These are phyloP conservation scores for Erodium trifolium DNA, from an alignment of 441 rosid genomes.

Conservation along the genomic window DNA sequence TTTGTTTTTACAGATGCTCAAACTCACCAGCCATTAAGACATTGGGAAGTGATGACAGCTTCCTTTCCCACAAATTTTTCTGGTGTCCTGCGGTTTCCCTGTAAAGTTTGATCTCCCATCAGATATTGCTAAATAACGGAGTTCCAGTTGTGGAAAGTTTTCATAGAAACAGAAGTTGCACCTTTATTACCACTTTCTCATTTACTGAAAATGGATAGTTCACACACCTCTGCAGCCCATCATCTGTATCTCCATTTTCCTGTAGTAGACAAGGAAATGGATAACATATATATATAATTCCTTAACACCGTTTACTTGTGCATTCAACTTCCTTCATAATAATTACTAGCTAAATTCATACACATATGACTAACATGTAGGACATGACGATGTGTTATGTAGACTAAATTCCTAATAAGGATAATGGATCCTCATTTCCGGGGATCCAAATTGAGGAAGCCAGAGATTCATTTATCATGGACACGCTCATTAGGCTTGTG, in stretches of 20 bases:
- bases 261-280: slow-evolving; percentile 22
- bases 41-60: slow-evolving; percentile 87
- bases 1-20: neutral
- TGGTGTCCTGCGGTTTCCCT: slow-evolving; percentile 92
- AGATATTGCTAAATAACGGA: slow-evolving; percentile 14
- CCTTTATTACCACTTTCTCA: slow-evolving; percentile 92
- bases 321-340: neutral
- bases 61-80: slow-evolving; percentile 94
- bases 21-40: slow-evolving; percentile 96
- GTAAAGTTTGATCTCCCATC: slow-evolving; percentile 23
- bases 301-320: neutral
- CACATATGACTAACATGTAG: neutral
- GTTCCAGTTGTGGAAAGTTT: slow-evolving; percentile 7
- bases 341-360: neutral
- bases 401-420: too few species aligned
- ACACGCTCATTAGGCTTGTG: too few species aligned
- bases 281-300: neutral
- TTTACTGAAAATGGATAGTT: slow-evolving; percentile 85
- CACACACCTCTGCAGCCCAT: slow-evolving; percentile 58
- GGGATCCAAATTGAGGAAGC: too few species aligned
- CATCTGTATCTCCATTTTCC: slow-evolving; percentile 78
- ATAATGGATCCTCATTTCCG: too few species aligned
- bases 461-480: too few species aligned
- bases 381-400: too few species aligned
- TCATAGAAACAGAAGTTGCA: slow-evolving; percentile 19